Percentiles rank a stretch among this genome's conserved stretches.
phyloP scores from a whole-genome alignment of 225 moss, liverwort and hornwort genomes.

The Sphagnum tenellum region DNA sequence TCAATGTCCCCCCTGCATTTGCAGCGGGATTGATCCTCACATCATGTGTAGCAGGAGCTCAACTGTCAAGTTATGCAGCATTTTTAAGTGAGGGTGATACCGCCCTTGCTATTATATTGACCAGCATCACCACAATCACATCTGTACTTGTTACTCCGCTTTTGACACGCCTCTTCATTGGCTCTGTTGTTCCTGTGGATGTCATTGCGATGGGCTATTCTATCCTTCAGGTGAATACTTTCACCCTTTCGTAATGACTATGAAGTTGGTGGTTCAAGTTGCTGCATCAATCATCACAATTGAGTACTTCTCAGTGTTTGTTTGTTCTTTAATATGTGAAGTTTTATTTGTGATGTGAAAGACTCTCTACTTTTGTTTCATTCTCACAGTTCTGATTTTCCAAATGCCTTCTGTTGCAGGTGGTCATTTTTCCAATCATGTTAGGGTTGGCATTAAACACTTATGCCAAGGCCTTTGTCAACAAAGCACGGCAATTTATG shows the following conservation, averaged over 20 bases:
- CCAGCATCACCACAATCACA: slow-evolving; percentile 78
- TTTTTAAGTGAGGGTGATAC: slow-evolving; percentile 93
- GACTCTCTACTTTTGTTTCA: no score
- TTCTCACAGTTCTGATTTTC: no score
- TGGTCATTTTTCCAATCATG: slow-evolving; percentile 86
- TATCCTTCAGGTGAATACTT: slow-evolving; percentile 62
- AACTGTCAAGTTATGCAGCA: slow-evolving; percentile 92
- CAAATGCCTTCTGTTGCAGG: slow-evolving; percentile 30
- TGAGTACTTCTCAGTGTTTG: no score
- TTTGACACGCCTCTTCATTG: slow-evolving; percentile 69
- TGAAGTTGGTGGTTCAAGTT: no score
- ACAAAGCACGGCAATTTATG: slow-evolving; percentile 68
- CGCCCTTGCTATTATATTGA: slow-evolving; percentile 88
- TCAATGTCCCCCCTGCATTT: slow-evolving; percentile 66
- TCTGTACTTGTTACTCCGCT: slow-evolving; percentile 86
- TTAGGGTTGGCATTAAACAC: slow-evolving; percentile 79
- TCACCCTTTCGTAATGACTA: no score
- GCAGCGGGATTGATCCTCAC: slow-evolving; percentile 88
- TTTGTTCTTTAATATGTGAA: no score
- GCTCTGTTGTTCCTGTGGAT: slow-evolving; percentile 88
- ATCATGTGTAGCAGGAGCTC: slow-evolving; percentile 95
- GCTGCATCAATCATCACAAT: no score
- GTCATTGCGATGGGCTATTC: slow-evolving; percentile 82
- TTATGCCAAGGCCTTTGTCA: slow-evolving; percentile 71
- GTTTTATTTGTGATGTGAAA: no score